Evolutionary conservation across 768 basidiomycete species (phyloP), one percentile per base, ranked within the genome.

Genomic region (Collybia sordida): DNA sequence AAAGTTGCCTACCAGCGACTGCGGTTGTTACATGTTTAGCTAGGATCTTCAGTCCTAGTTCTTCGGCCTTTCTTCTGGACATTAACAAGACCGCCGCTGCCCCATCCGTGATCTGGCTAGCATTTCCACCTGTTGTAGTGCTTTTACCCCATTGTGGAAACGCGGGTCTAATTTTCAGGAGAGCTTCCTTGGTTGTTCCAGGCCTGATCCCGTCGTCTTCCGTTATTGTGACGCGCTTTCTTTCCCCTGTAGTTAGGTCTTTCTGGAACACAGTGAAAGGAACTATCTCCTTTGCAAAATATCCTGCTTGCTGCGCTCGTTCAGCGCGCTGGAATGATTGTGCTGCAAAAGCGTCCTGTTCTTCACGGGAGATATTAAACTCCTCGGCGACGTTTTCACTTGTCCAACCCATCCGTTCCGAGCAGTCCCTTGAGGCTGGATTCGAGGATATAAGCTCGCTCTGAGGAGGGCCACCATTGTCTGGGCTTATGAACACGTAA

Each of bases 381-480:
- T 92, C 88, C 25, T 69, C 67, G 0, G 90, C 90, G 25, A 93
- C 88, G 54, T 91, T 93, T 67, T 93, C 90, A 56, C 85, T 86
- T 5, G 90, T 91, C 91, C 91, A 92, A 6, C 90, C 90, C 91
- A 93, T 93, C 25, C 86, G 87, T 61, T 82, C 71, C 18, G 72
- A 61, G 52, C 84, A 85, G 55, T 88, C 88, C 22, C 65, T 74
- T 2, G 88, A 80, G 3, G 81, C 70, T 9, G 72, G 60, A 60
- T 85, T 77, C 14, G 67, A 62, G 22, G 80, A 72, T 40, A 94
- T 73, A 14, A 80, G 71, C 44, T 85, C 88, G 38, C 85, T 86
- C 51, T 80, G 80, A 36, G 69, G 56, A 0, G 82, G 81, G 14
- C 79, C 81, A 17, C 84, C 85, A 2, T 72, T 72, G 62, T 89